Conservation (phyloP, 169 alveolate genomes). For the Pseudocohnilembus persalinus region DNA sequence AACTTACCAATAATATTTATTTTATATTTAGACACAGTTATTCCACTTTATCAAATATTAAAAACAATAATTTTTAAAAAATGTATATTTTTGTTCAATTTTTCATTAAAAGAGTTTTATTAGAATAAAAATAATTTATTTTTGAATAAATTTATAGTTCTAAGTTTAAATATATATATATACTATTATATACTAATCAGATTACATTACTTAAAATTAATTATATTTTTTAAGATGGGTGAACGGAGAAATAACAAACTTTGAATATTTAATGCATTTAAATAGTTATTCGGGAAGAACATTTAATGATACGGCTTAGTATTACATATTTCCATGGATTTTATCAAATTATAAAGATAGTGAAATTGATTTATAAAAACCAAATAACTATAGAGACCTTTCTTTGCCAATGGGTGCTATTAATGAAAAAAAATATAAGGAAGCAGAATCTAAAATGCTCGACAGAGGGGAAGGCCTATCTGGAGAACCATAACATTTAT, state of each 20-base stretch:
- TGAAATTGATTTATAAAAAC: constrained; percentile 49
- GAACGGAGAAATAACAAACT: constrained; percentile 64
- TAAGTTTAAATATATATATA: too few species aligned
- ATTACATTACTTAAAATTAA: too few species aligned
- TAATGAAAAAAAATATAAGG: constrained; percentile 49
- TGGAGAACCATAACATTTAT: not conserved
- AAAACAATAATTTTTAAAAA: too few species aligned
- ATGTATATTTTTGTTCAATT: too few species aligned
- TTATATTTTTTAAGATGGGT: constrained; percentile 37
- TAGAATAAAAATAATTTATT: too few species aligned
- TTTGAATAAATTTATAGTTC: too few species aligned
- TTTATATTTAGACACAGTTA: too few species aligned
- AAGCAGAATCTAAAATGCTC: not conserved
- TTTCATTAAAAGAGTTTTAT: too few species aligned
- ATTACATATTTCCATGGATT: constrained; percentile 76
- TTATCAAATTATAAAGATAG: constrained; percentile 33
- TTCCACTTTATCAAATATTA: too few species aligned
- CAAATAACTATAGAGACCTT: constrained; percentile 53
- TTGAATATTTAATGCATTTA: constrained; percentile 58
- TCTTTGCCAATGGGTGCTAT: constrained; percentile 67
- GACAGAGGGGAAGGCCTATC: not conserved
- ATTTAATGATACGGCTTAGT: constrained; percentile 73
- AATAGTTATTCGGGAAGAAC: constrained; percentile 65
- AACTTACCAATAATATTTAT: too few species aligned
- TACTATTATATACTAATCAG: too few species aligned